Conservation (phyloP, 2,329 filamentous ascomycete genomes). For the Monosporascus sp. region DNA sequence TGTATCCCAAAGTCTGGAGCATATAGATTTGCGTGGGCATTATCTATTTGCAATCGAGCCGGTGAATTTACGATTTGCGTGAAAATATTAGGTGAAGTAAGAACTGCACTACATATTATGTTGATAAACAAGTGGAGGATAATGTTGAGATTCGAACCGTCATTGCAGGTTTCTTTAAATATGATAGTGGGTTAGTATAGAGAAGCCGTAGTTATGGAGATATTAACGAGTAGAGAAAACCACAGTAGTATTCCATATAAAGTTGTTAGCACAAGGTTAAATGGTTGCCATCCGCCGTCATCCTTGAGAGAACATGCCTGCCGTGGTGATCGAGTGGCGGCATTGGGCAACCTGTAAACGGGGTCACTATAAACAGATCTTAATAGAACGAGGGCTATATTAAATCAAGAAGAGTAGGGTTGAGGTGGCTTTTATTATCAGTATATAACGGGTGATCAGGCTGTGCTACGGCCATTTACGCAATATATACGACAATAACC, state of each 20-base stretch:
- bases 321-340: no score
- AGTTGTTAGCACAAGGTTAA: not conserved
- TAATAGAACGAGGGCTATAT: no score
- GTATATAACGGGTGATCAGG: no score
- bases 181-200: constrained; percentile 1
- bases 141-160: not conserved
- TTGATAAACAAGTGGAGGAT: constrained; percentile 4
- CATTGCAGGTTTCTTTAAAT: constrained; percentile 1
- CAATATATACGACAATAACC: no score
- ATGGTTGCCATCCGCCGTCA: not conserved
- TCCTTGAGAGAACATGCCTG: not conserved
- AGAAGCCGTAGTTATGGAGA: not conserved
- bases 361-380: no score
- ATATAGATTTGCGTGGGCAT: constrained; percentile 35
- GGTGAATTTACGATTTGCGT: constrained; percentile 13
- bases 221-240: not conserved
- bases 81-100: constrained; percentile 12
- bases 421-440: no score
- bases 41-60: constrained; percentile 21
- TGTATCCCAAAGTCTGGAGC: constrained; percentile 29
- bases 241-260: not conserved
- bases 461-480: no score
- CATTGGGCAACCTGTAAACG: no score
- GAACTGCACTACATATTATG: constrained; percentile 1
- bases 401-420: no score